phyloP scores from a whole-genome alignment of 2,329 filamentous ascomycete genomes.

The Neonectria magnoliae region DNA sequence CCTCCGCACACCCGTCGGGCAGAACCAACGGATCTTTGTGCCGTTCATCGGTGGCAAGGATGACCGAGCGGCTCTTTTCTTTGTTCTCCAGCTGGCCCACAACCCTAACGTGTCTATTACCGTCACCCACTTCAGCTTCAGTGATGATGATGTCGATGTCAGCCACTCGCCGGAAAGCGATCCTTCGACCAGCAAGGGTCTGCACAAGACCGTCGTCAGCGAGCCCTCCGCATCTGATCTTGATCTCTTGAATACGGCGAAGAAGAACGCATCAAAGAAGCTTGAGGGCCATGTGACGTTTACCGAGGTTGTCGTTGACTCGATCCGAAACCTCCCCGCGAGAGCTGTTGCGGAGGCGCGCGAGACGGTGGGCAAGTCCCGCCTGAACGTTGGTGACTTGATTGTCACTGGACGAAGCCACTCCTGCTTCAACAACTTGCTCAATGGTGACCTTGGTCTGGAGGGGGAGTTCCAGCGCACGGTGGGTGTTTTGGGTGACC shows the following conservation, averaged over 20 bases:
- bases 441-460: constrained; percentile 35
- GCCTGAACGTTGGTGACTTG: constrained; percentile 39
- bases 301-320: constrained; percentile 35
- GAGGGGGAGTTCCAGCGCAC: constrained; percentile 42
- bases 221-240: constrained; percentile 38
- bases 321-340: constrained; percentile 41
- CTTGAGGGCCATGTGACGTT: constrained; percentile 37
- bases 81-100: constrained; percentile 85
- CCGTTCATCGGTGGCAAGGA: constrained; percentile 88
- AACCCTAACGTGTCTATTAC: constrained; percentile 83
- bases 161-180: constrained; percentile 7
- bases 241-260: constrained; percentile 42
- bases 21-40: constrained; percentile 84
- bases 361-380: constrained; percentile 36
- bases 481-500: constrained; percentile 41
- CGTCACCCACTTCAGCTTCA: constrained; percentile 62
- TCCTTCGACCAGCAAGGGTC: constrained; percentile 21
- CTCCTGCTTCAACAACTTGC: constrained; percentile 21
- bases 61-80: constrained; percentile 79
- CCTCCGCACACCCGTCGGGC: constrained; percentile 65
- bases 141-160: constrained; percentile 32
- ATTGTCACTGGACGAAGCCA: constrained; percentile 41
- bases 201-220: constrained; percentile 18
- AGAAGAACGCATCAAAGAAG: constrained; percentile 27
- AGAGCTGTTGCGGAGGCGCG: constrained; percentile 34